A percentile compares a stretch with the other conserved stretches of the same genome.
Conservation (phyloP, 768 basidiomycete species). For the Boletus edulis region DNA sequence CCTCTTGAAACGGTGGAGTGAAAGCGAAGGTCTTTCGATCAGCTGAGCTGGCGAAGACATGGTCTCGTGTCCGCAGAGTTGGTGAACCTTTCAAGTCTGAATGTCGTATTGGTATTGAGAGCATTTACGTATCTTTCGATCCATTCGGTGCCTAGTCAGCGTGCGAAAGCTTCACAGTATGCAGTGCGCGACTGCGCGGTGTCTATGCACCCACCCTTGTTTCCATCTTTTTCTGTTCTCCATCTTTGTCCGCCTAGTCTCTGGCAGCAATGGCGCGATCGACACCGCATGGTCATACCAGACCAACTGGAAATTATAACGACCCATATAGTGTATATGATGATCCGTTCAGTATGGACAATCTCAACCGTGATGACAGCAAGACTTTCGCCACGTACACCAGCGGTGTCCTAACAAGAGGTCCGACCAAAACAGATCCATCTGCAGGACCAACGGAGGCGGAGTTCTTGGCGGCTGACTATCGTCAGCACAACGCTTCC, state of each 20-base stretch:
- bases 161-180: constrained; percentile 17
- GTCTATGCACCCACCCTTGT: background rate
- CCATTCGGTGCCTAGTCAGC: background rate
- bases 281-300: constrained; percentile 5
- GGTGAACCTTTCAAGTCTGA: background rate
- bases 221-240: background rate
- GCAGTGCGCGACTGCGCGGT: background rate
- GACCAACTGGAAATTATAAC: constrained; percentile 8
- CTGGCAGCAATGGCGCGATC: constrained; percentile 27
- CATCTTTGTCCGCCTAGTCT: constrained; percentile 14
- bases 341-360: constrained; percentile 19
- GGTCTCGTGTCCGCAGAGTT: background rate
- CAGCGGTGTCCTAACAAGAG: constrained; percentile 18
- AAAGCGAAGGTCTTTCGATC: constrained; percentile 36
- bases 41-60: constrained; percentile 12
- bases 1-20: constrained; percentile 35
- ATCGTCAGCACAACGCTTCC: constrained; percentile 20
- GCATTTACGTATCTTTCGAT: background rate
- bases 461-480: constrained; percentile 26
- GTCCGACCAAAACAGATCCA: constrained; percentile 3
- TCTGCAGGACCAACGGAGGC: constrained; percentile 18
- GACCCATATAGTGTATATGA: constrained; percentile 27
- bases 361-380: constrained; percentile 15
- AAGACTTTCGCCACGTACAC: constrained; percentile 20
- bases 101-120: no score